Conservation (phyloP, 2,329 filamentous ascomycete species). For the Sclerotinia nivalis region DNA sequence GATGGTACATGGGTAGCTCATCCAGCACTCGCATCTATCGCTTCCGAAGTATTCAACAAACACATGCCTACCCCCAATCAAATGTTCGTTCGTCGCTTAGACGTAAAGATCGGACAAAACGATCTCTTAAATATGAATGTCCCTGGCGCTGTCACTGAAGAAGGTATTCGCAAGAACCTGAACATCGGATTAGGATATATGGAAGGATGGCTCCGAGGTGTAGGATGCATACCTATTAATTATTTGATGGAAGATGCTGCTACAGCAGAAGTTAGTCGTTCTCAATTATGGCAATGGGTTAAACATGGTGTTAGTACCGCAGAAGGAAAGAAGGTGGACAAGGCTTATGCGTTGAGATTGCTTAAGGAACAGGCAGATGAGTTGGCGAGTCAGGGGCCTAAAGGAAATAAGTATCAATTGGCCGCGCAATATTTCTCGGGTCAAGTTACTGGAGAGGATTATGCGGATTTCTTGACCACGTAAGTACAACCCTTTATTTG, state of each 20-base stretch:
- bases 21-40: slow-evolving; percentile 85
- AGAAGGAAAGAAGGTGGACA: slow-evolving; percentile 91
- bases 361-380: slow-evolving; percentile 82
- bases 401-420: slow-evolving; percentile 88
- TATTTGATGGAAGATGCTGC: slow-evolving; percentile 98
- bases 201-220: slow-evolving; percentile 95
- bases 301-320: slow-evolving; percentile 71
- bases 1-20: slow-evolving; percentile 98
- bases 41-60: slow-evolving; percentile 92
- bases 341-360: slow-evolving; percentile 82
- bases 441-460: slow-evolving; percentile 96
- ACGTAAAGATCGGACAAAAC: slow-evolving; percentile 81
- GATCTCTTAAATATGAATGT: slow-evolving; percentile 99
- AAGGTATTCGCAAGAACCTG: slow-evolving; percentile 94
- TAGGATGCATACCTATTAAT: slow-evolving; percentile 97
- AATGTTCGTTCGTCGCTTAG: slow-evolving; percentile 85
- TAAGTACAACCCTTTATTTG: slow-evolving; percentile 49
- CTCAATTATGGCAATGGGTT: slow-evolving; percentile 96
- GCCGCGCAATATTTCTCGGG: slow-evolving; percentile 89
- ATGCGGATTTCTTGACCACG: slow-evolving; percentile 92
- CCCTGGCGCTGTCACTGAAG: slow-evolving; percentile 87
- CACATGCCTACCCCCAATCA: slow-evolving; percentile 99
- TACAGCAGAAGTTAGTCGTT: slow-evolving; percentile 91
- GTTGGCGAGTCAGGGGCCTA: slow-evolving; percentile 70
- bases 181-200: slow-evolving; percentile 97